Evolutionary conservation across 768 basidiomycete species (phyloP).

Genomic region (Rhodotorula graminis): DNA sequence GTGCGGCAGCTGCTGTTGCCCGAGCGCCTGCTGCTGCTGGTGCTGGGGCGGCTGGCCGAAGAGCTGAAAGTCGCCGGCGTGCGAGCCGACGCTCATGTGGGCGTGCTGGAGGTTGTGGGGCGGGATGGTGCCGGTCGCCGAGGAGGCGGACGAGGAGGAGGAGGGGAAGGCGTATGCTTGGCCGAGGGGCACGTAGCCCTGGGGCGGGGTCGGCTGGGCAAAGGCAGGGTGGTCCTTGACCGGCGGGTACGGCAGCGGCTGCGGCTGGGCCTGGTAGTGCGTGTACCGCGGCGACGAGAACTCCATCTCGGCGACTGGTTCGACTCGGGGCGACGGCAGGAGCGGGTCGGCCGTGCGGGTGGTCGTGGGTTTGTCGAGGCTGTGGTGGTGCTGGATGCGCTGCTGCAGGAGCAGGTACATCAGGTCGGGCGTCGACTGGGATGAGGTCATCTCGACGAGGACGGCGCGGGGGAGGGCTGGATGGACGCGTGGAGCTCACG

Average conservation of each 20-base stretch:
- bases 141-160: not conserved
- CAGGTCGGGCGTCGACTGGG: not conserved
- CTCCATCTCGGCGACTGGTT: not conserved
- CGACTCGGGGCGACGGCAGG: not conserved
- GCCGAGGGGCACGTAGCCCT: not conserved
- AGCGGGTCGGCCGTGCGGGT: too few species aligned
- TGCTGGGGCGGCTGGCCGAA: conserved; percentile 7
- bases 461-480: too few species aligned
- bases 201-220: too few species aligned
- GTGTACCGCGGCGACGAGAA: not conserved
- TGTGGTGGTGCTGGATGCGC: not conserved
- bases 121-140: too few species aligned
- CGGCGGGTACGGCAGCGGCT: not conserved
- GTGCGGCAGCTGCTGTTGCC: not conserved
- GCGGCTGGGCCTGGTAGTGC: not conserved
- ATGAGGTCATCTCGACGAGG: not conserved
- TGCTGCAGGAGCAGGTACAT: not conserved
- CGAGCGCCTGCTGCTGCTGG: not conserved
- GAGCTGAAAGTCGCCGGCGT: conserved; percentile 21
- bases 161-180: not conserved
- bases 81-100: conserved; percentile 1
- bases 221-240: not conserved
- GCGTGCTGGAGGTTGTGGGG: not conserved
- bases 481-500: too few species aligned
- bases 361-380: not conserved